A percentile compares a stretch with the other conserved stretches of the same genome.
Conservation (phyloP, 192 early-diverging fungal genomes). For the Dissophora globulifera region DNA sequence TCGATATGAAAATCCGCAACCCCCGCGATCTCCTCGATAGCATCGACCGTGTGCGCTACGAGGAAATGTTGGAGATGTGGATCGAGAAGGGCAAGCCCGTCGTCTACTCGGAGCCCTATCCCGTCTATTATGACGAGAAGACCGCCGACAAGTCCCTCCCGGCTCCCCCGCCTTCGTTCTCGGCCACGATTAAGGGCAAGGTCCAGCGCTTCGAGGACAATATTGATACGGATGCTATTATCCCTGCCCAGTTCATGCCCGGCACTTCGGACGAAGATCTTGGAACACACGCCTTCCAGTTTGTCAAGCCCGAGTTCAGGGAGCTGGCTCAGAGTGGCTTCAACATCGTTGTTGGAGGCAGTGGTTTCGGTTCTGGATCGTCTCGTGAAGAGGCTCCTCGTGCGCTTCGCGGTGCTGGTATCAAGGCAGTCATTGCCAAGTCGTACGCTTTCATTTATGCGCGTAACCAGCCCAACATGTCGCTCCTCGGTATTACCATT, state of each 20-base stretch:
- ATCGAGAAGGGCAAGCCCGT: slow-evolving; percentile 70
- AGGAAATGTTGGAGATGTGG: slow-evolving; percentile 73
- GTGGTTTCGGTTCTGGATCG: slow-evolving; percentile 80
- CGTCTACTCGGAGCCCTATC: slow-evolving; percentile 73
- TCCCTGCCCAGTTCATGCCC: slow-evolving; percentile 82
- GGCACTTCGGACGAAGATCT: slow-evolving; percentile 75
- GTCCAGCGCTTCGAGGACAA: slow-evolving; percentile 81
- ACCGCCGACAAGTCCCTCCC: slow-evolving; percentile 12
- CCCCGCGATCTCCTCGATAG: slow-evolving; percentile 73
- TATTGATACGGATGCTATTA: slow-evolving; percentile 84
- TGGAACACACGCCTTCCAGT: slow-evolving; percentile 76
- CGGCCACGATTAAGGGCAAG: slow-evolving; percentile 67
- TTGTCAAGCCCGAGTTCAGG: slow-evolving; percentile 80
- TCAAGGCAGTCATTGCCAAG: slow-evolving; percentile 85
- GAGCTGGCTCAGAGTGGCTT: slow-evolving; percentile 70
- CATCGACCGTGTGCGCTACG: slow-evolving; percentile 71
- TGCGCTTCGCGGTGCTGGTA: slow-evolving; percentile 72
- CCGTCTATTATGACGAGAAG: slow-evolving; percentile 57
- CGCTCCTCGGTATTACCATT: slow-evolving; percentile 79
- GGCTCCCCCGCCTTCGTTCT: slow-evolving; percentile 43
- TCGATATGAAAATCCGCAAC: slow-evolving; percentile 77
- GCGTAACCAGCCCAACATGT: slow-evolving; percentile 87
- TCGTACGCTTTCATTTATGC: slow-evolving; percentile 85
- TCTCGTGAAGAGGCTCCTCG: slow-evolving; percentile 85
- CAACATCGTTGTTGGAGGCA: slow-evolving; percentile 76